Conservation (phyloP, 2,329 filamentous ascomycete species). For the Fusarium sp. region DNA sequence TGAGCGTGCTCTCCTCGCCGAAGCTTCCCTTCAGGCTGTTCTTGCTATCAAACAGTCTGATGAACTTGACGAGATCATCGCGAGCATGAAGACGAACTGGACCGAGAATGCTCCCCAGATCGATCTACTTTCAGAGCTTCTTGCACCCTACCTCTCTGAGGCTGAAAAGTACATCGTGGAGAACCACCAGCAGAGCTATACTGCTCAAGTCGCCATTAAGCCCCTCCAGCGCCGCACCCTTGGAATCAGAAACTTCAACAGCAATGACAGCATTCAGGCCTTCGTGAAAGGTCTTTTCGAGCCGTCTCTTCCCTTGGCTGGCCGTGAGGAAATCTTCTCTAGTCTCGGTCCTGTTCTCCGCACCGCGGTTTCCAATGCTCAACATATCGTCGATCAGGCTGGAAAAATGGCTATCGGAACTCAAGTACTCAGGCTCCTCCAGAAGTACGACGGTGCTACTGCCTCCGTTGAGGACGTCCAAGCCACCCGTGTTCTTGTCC, state of each 20-base stretch:
- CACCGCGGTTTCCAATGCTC: not conserved
- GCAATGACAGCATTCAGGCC: not conserved
- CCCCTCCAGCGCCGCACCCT: slow-evolving; percentile 9
- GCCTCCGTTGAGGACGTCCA: not conserved
- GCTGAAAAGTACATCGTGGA: slow-evolving; percentile 3
- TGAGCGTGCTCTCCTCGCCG: slow-evolving; percentile 2
- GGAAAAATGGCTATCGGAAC: not conserved
- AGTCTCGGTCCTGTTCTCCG: slow-evolving; percentile 27
- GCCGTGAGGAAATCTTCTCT: slow-evolving; percentile 21
- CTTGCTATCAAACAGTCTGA: slow-evolving; percentile 27
- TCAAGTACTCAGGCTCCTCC: slow-evolving; percentile 5
- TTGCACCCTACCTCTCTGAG: slow-evolving; percentile 24
- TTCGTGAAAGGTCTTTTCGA: slow-evolving; percentile 34
- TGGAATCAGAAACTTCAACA: not conserved
- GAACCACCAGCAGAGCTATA: not conserved
- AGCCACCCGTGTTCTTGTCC: slow-evolving; percentile 24
- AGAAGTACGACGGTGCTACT: not conserved
- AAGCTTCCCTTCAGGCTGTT: slow-evolving; percentile 27
- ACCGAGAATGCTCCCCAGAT: slow-evolving; percentile 17
- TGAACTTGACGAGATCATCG: slow-evolving; percentile 33
- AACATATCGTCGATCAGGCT: slow-evolving; percentile 13
- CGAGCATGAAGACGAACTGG: slow-evolving; percentile 31
- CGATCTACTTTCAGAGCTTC: slow-evolving; percentile 8
- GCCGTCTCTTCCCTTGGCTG: slow-evolving; percentile 24
- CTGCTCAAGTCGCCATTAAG: not conserved